A percentile compares a stretch with the other conserved stretches of the same genome.
Evolutionary conservation across 352 stramenopile species (phyloP).

Genomic region (Pythium chondricola): DNA sequence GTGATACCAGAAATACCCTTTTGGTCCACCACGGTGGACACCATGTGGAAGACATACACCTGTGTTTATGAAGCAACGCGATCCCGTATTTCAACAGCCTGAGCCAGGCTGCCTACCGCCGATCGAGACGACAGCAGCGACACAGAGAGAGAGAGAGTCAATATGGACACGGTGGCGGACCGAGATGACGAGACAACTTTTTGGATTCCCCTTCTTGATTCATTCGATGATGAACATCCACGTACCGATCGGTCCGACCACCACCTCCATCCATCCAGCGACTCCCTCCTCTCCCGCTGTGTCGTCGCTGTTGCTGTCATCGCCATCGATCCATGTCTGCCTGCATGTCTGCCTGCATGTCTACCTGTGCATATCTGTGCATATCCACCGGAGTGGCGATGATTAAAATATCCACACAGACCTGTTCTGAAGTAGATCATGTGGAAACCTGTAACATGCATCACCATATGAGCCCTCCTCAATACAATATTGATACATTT

Average conservation of each 20-base stretch:
- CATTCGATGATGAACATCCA: slow-evolving; percentile 79
- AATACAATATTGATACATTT: slow-evolving; percentile 3
- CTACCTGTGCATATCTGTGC: slow-evolving; percentile 8
- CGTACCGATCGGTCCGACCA: slow-evolving; percentile 20
- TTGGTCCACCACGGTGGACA: slow-evolving; percentile 65
- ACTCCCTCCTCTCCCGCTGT: neutral
- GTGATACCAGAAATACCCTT: slow-evolving; percentile 69
- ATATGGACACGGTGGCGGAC: no score
- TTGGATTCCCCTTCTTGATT: slow-evolving; percentile 88
- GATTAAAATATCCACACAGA: slow-evolving; percentile 85
- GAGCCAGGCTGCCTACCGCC: no score
- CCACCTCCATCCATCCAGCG: neutral
- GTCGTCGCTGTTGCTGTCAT: no score
- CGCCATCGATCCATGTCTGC: no score
- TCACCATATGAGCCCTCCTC: slow-evolving; percentile 81
- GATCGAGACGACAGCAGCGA: no score
- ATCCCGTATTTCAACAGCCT: no score
- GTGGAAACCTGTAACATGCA: slow-evolving; percentile 85
- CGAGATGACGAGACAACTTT: slow-evolving; percentile 63
- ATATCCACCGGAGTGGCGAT: slow-evolving; percentile 32
- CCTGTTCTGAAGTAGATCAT: slow-evolving; percentile 83
- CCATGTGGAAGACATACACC: slow-evolving; percentile 78
- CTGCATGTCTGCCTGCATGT: no score
- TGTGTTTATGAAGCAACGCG: slow-evolving; percentile 86
- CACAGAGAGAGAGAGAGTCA: no score